These are phyloP conservation scores for Fusarium anthophilum DNA, from an alignment of 2,329 filamentous ascomycete genomes.

Conservation along the genomic window DNA sequence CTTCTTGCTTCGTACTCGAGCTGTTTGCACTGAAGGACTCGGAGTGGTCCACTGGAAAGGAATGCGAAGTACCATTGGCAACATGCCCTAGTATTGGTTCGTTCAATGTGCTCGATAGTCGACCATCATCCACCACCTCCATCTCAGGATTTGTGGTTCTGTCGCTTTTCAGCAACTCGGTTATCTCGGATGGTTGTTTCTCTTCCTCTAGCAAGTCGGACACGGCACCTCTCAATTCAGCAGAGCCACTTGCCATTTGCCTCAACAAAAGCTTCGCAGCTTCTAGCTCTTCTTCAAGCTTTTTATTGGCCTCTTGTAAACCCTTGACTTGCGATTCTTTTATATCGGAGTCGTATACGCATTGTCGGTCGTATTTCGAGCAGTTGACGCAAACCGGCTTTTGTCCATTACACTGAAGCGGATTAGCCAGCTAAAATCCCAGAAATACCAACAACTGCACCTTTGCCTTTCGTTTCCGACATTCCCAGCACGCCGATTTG, in stretches of 20 bases:
- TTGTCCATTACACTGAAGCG: not conserved
- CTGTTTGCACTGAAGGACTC: not conserved
- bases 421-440: accelerated
- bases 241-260: not conserved
- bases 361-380: not conserved
- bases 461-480: slow-evolving; percentile 6
- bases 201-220: not conserved
- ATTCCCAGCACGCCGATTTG: slow-evolving; percentile 13
- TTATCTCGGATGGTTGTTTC: not conserved
- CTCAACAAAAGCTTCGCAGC: not conserved
- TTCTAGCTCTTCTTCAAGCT: not conserved
- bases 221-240: not conserved
- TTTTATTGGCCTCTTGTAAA: not conserved
- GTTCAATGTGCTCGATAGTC: too few species aligned
- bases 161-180: not conserved
- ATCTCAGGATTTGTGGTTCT: not conserved
- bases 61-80: not conserved
- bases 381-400: slow-evolving; percentile 3
- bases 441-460: not conserved
- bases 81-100: accelerated
- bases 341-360: slow-evolving; percentile 7
- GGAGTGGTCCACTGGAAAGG: accelerated
- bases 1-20: not conserved
- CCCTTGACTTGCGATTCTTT: not conserved
- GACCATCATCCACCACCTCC: accelerated